Conservation (phyloP, 2,329 filamentous ascomycete species). For the Botrytis squamosa region DNA sequence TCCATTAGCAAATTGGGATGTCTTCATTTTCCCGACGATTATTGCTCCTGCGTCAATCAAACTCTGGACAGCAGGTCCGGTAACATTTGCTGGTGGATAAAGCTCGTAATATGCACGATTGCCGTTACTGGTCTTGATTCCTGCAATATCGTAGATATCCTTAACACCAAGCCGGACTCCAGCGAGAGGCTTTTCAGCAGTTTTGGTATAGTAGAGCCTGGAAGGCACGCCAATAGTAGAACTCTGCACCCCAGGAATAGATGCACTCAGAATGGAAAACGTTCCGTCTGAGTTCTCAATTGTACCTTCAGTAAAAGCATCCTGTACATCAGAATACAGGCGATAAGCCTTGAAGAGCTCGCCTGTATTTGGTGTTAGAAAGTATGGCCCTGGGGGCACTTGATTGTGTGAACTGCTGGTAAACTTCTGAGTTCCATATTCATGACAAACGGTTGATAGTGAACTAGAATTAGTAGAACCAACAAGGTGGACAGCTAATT, state of each 20-base stretch:
- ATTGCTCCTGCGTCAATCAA: conserved; percentile 60
- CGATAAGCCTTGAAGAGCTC: conserved; percentile 49
- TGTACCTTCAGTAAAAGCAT: conserved; percentile 50
- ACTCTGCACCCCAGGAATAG: conserved; percentile 43
- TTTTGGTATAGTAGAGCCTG: conserved; percentile 56
- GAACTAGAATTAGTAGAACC: conserved; percentile 18
- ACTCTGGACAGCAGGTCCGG: conserved; percentile 51
- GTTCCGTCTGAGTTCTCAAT: conserved; percentile 41
- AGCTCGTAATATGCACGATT: conserved; percentile 58
- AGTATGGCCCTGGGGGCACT: conserved; percentile 50
- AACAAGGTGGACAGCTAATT: conserved; percentile 18
- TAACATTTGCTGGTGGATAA: conserved; percentile 47
- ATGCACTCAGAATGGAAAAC: conserved; percentile 46
- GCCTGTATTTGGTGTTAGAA: conserved; percentile 45
- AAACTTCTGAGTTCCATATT: conserved; percentile 31
- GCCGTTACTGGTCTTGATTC: conserved; percentile 55
- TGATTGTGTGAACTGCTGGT: conserved; percentile 24
- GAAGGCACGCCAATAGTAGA: conserved; percentile 56
- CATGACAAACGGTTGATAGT: conserved; percentile 23
- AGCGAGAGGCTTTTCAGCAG: conserved; percentile 54
- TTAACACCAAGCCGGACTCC: conserved; percentile 62
- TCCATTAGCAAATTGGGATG: conserved; percentile 46
- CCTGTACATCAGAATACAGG: conserved; percentile 49
- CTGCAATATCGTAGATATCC: conserved; percentile 59
- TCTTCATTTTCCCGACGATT: conserved; percentile 54